Evolutionary conservation across 331 rosid genomes (phyloP).

Genomic region (Dryas integrifolia): DNA sequence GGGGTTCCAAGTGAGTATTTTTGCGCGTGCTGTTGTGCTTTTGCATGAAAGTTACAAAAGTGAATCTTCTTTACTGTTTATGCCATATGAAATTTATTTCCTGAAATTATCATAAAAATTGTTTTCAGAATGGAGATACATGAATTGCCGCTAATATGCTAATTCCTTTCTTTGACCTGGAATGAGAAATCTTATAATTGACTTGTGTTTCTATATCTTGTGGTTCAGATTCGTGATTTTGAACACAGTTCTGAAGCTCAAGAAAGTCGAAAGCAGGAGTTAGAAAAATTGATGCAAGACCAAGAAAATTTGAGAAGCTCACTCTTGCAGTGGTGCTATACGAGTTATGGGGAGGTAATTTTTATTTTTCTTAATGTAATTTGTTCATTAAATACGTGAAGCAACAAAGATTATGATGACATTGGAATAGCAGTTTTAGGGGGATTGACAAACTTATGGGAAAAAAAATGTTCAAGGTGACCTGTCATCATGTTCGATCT

Average conservation of each 20-base stretch:
- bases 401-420: background rate
- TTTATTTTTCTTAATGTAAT: constrained; percentile 10
- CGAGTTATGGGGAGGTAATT: constrained; percentile 87
- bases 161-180: background rate
- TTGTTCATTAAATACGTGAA: constrained; percentile 4
- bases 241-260: constrained; percentile 83
- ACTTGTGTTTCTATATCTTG: constrained; percentile 23
- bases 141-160: background rate
- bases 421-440: background rate
- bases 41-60: constrained; percentile 8
- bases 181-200: background rate
- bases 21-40: constrained; percentile 18
- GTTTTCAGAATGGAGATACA: constrained; percentile 20
- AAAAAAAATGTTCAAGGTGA: background rate
- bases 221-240: constrained; percentile 82
- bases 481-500: background rate
- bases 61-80: constrained; percentile 13
- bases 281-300: constrained; percentile 72
- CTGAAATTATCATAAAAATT: constrained; percentile 12
- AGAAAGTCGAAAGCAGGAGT: constrained; percentile 72
- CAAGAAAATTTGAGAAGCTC: constrained; percentile 79
- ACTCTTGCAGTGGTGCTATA: constrained; percentile 82
- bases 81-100: constrained; percentile 4
- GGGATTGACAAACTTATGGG: background rate
- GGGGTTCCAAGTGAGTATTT: constrained; percentile 79